Percentiles rank a stretch among this genome's conserved stretches.
These are phyloP conservation scores for Syzygium syzygioides DNA, from an alignment of 441 rosid species.

Conservation along the genomic window DNA sequence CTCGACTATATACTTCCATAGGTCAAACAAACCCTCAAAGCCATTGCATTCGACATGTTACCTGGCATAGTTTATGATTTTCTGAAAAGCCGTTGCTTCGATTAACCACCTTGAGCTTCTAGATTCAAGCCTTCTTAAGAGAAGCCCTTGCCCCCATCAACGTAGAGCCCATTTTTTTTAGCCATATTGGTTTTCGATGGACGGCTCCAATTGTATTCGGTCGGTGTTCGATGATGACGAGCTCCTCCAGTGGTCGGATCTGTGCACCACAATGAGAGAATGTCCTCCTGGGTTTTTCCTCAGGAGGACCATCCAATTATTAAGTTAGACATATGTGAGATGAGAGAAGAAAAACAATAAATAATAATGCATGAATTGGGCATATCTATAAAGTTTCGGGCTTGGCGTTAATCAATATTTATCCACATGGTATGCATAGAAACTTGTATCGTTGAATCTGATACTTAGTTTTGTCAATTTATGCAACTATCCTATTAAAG, in stretches of 20 bases:
- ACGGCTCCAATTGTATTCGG: neutral
- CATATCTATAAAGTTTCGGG: neutral
- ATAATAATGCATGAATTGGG: neutral
- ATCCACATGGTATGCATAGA: neutral
- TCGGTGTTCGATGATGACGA: neutral
- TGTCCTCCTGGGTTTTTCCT: neutral
- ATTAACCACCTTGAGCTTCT: no score
- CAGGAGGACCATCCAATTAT: neutral
- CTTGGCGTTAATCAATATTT: neutral
- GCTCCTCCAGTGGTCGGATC: neutral
- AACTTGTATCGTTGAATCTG: neutral
- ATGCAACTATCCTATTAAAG: neutral
- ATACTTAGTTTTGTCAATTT: neutral
- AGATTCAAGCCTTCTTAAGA: no score
- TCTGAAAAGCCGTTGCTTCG: no score
- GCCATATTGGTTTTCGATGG: neutral
- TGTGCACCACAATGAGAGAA: neutral
- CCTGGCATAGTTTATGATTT: no score
- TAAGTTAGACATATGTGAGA: neutral
- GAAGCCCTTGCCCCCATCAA: no score
- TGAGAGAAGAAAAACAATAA: neutral
- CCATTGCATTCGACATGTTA: no score
- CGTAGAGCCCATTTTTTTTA: no score
- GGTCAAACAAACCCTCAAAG: no score
- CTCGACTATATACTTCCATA: no score